Conservation (phyloP, 345 rosid species). For the Toxicodendron radicans region DNA sequence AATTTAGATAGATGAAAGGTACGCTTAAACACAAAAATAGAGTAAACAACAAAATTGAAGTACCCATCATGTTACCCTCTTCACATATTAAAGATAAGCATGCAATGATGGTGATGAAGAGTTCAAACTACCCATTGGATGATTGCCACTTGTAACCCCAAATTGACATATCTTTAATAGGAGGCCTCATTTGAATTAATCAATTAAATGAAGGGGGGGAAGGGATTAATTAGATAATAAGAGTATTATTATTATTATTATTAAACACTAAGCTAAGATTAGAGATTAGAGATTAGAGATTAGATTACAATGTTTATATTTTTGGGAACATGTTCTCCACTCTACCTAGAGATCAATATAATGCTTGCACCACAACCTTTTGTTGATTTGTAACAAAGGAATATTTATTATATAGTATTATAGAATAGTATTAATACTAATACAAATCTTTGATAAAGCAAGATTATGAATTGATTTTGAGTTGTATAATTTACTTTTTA, state of each 20-base stretch:
- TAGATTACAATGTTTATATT: neutral
- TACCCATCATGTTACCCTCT: neutral
- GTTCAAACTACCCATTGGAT: neutral
- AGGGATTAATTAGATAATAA: neutral
- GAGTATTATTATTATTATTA: no score
- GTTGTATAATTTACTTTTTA: neutral
- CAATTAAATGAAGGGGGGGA: neutral
- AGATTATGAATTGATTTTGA: neutral
- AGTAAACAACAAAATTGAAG: neutral
- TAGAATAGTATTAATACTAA: neutral
- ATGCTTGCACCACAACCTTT: slow-evolving; percentile 3
- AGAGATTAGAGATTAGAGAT: no score
- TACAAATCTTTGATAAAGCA: neutral
- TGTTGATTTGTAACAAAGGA: neutral
- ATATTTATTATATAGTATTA: neutral
- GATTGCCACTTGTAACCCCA: no score
- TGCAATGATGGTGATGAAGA: neutral
- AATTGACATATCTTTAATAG: neutral
- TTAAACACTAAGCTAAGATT: neutral
- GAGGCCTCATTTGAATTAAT: neutral
- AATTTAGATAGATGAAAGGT: neutral
- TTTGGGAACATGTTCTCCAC: neutral
- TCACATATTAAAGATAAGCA: neutral
- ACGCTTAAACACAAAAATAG: neutral
- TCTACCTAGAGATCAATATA: slow-evolving; percentile 1